Evolutionary conservation across 805 yeast genomes (phyloP).

Genomic region (Kregervanrija delftensis): DNA sequence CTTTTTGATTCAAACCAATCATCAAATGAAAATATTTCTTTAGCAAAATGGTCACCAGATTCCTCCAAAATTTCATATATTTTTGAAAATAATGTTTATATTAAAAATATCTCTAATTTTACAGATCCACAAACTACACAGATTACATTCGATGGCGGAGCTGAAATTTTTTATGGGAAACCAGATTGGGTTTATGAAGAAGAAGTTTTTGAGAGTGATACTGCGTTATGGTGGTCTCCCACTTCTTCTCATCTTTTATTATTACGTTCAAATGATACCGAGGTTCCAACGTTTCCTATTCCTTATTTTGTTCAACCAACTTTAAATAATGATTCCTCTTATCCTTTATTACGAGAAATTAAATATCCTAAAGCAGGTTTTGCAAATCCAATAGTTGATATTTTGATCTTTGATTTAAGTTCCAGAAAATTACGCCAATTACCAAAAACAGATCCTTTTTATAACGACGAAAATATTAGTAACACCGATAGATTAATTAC

Average conservation of each 20-base stretch:
- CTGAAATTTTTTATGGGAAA: slow-evolving; percentile 70
- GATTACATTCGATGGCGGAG: slow-evolving; percentile 66
- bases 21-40: slow-evolving; percentile 28
- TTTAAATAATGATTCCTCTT: slow-evolving; percentile 26
- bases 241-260: slow-evolving; percentile 58
- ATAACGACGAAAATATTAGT: slow-evolving; percentile 33
- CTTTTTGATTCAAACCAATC: slow-evolving; percentile 14
- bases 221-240: slow-evolving; percentile 86
- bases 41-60: slow-evolving; percentile 70
- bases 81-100: slow-evolving; percentile 59
- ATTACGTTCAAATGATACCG: slow-evolving; percentile 63
- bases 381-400: slow-evolving; percentile 60
- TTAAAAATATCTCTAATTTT: slow-evolving; percentile 32
- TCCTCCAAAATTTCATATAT: slow-evolving; percentile 64
- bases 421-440: slow-evolving; percentile 17
- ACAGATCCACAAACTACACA: slow-evolving; percentile 29
- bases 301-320: slow-evolving; percentile 63
- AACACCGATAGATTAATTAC: slow-evolving; percentile 47
- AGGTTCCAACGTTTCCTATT: slow-evolving; percentile 64
- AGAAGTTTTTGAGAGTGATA: slow-evolving; percentile 67
- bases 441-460: slow-evolving; percentile 30
- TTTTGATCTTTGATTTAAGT: slow-evolving; percentile 38
- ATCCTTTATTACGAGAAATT: slow-evolving; percentile 54
- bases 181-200: slow-evolving; percentile 97
- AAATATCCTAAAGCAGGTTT: slow-evolving; percentile 86